phyloP scores from a whole-genome alignment of 306 rosid species.

The Psophocarpus tetragonolobus region DNA sequence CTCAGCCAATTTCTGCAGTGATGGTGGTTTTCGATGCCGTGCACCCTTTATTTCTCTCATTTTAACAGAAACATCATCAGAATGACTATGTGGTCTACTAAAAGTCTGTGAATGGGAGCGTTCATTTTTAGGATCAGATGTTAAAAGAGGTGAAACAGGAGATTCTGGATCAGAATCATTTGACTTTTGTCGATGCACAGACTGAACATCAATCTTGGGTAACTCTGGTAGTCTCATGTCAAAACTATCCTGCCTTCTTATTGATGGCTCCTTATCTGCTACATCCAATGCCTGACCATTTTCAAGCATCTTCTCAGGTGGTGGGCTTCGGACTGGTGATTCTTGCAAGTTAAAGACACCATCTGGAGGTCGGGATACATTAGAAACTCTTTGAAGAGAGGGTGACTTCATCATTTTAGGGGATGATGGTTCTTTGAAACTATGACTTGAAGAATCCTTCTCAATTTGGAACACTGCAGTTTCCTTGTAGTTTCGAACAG shows the following conservation, averaged over 20 bases:
- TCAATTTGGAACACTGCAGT: conserved; percentile 87
- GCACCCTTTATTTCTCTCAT: conserved; percentile 51
- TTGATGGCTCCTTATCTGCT: conserved; percentile 83
- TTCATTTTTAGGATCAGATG: conserved; percentile 95
- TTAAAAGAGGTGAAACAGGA: conserved; percentile 92
- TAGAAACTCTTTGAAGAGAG: conserved; percentile 83
- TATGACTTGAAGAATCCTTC: conserved; percentile 86
- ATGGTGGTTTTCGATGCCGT: conserved; percentile 64
- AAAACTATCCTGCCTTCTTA: conserved; percentile 93
- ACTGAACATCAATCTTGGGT: conserved; percentile 92
- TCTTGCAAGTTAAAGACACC: conserved; percentile 69
- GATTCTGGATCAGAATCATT: conserved; percentile 98
- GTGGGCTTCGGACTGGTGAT: conserved; percentile 88
- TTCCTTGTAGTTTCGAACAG: conserved; percentile 87
- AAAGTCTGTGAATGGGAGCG: conserved; percentile 99
- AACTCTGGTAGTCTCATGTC: conserved; percentile 94
- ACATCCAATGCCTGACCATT: conserved; percentile 75
- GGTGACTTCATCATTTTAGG: conserved; percentile 94
- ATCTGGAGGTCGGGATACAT: conserved; percentile 65
- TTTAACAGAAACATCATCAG: conserved; percentile 67
- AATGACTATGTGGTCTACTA: conserved; percentile 85
- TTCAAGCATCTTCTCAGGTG: conserved; percentile 78
- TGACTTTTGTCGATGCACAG: conserved; percentile 64
- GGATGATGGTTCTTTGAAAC: conserved; percentile 91
- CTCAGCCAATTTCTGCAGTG: conserved; percentile 91